These are phyloP conservation scores for Annulohypoxylon bovei DNA, from an alignment of 495 filamentous ascomycete genomes.

Conservation along the genomic window DNA sequence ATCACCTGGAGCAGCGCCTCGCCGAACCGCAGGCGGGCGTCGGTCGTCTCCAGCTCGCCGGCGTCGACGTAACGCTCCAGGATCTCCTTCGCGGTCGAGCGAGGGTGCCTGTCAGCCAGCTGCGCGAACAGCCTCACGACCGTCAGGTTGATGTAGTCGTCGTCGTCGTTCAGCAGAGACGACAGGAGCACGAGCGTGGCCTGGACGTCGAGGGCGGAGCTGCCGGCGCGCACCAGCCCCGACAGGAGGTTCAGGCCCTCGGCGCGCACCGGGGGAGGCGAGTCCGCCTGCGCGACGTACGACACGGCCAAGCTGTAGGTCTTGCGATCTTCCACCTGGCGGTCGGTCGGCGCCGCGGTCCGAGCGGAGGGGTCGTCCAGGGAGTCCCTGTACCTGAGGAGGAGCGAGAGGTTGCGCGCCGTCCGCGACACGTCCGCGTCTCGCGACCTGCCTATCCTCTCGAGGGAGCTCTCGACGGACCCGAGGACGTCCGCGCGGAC, in stretches of 20 bases:
- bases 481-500: slow-evolving; percentile 57
- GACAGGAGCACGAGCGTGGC: slow-evolving; percentile 73
- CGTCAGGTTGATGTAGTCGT: slow-evolving; percentile 80
- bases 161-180: slow-evolving; percentile 71
- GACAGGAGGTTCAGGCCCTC: slow-evolving; percentile 80
- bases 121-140: slow-evolving; percentile 73
- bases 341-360: slow-evolving; percentile 47
- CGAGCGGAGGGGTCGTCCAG: slow-evolving; percentile 53
- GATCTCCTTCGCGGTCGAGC: slow-evolving; percentile 70
- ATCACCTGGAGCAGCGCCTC: slow-evolving; percentile 77
- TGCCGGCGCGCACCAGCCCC: slow-evolving; percentile 67
- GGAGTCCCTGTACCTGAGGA: slow-evolving; percentile 65
- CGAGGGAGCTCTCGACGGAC: slow-evolving; percentile 62
- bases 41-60: slow-evolving; percentile 65
- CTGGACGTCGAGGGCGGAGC: slow-evolving; percentile 75
- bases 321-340: slow-evolving; percentile 71
- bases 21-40: slow-evolving; percentile 75
- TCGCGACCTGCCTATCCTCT: slow-evolving; percentile 52
- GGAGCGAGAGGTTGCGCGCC: slow-evolving; percentile 64
- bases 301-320: slow-evolving; percentile 75
- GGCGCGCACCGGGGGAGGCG: slow-evolving; percentile 77
- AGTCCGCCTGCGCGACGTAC: slow-evolving; percentile 72
- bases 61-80: slow-evolving; percentile 76
- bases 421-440: slow-evolving; percentile 58
- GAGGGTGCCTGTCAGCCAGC: slow-evolving; percentile 72